Evolutionary conservation across 2,329 filamentous ascomycete species (phyloP).

Genomic region (Ceratocystis alfenasii): DNA sequence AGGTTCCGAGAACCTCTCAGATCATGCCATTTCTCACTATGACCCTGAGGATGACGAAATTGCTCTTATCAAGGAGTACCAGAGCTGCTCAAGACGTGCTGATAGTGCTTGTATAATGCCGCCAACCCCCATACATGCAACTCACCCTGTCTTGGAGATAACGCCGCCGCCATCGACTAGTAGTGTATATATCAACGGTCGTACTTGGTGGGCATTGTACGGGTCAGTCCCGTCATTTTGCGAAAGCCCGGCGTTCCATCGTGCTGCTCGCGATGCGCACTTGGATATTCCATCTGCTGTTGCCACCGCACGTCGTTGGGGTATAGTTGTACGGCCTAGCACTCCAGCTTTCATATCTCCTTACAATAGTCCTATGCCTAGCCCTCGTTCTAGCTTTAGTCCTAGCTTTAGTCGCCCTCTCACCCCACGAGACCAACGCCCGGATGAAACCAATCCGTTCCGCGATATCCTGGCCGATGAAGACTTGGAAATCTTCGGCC

Average conservation of each 20-base stretch:
- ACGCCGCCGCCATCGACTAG: not conserved
- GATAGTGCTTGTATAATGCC: conserved; percentile 9
- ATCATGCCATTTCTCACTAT: not conserved
- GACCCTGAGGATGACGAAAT: conserved; percentile 6
- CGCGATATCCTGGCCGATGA: conserved; percentile 19
- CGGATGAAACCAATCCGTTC: conserved; percentile 16
- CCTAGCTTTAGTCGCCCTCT: conserved; percentile 5
- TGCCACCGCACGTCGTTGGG: conserved; percentile 19
- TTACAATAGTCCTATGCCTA: not conserved
- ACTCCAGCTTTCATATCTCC: not conserved
- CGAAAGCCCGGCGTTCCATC: conserved; percentile 11
- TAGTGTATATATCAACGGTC: conserved; percentile 16
- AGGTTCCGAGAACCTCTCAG: not conserved
- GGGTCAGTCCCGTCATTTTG: conserved; percentile 17
- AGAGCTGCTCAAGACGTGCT: not conserved
- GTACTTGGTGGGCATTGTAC: conserved; percentile 18
- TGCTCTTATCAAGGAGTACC: conserved; percentile 2
- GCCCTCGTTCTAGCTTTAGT: conserved; percentile 3
- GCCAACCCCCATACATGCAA: not conserved
- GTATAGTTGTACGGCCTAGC: conserved; percentile 15
- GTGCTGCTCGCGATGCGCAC: conserved; percentile 18
- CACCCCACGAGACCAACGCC: not conserved
- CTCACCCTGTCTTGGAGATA: conserved; percentile 2
- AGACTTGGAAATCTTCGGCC: conserved; percentile 17
- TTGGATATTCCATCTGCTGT: conserved; percentile 15